Evolutionary conservation across 2,329 filamentous ascomycete species (phyloP), one percentile per base, ranked within the genome.

Genomic region (Fusarium clavum): DNA sequence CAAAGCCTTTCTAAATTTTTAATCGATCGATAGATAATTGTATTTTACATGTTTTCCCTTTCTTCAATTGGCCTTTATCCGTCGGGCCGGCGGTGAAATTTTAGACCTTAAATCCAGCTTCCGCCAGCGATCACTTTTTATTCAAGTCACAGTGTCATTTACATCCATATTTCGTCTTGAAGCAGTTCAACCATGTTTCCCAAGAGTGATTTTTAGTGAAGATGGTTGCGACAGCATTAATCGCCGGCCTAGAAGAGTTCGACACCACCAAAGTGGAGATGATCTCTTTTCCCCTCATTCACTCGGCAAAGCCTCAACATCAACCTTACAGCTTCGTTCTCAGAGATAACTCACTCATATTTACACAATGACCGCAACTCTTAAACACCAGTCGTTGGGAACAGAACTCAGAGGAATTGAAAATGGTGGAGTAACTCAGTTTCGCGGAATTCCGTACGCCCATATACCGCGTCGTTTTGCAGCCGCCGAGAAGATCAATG

Each of bases 401-500:
- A 10, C 54, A 2, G 44, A 22, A 0, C 25, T 66, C 0, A 29
- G 12, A 1, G 63, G 63, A 2, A 3, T 66, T 1, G 16, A 24
- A 0, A 12, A 8, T 8, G 11, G 13, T 0, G 18, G 24, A 2
- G 34, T 65, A 10, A 34, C 49, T 18, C 63, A 66, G 8, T 66
- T 66, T 16, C 47, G 61, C 3, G 63, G 63, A 8, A 66, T 66
- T 10, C 54, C 54, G 1, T 66, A 66, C 13, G 54, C 29, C 1
- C 18, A n/a, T 1, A 27, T 66, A 8, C 61, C 61, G 3, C 47
- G 25, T 3, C 54, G 63, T 16, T 66, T 66, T 14, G 54, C 43
- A 3, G 47, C 43, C 1, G 41, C 63, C 3, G 54, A 61, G 3
- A 40, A 20, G 2, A 25, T 66, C 0, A n/a, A 41, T 0, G 6